Conservation (phyloP, 179 eudicot species). For the Beta lomatogona region DNA sequence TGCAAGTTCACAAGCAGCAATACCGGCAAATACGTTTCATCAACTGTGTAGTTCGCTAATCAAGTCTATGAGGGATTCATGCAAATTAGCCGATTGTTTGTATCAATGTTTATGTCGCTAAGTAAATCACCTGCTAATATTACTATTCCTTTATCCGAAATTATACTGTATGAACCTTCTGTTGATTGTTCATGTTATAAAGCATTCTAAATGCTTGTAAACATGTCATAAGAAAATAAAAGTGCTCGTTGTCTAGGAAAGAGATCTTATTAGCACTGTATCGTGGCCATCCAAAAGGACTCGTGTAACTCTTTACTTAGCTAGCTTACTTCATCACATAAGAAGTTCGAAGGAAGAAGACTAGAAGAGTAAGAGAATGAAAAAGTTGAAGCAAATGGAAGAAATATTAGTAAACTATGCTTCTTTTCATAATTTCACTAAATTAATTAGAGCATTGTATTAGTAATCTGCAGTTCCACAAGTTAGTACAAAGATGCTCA, state of each 20-base stretch:
- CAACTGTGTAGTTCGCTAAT: background rate
- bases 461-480: constrained; percentile 2
- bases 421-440: background rate
- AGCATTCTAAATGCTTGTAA: too few species aligned
- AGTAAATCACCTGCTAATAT: background rate
- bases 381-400: background rate
- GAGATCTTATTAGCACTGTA: too few species aligned
- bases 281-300: too few species aligned
- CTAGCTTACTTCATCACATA: too few species aligned
- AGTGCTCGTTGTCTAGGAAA: too few species aligned
- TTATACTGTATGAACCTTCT: too few species aligned
- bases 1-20: background rate
- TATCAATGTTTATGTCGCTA: background rate
- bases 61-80: background rate
- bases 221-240: too few species aligned
- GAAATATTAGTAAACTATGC: background rate
- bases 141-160: too few species aligned
- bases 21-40: background rate
- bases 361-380: too few species aligned
- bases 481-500: constrained; percentile 5
- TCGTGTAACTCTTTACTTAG: too few species aligned
- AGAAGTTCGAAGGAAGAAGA: too few species aligned
- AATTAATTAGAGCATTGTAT: background rate
- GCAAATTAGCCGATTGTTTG: background rate
- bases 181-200: too few species aligned